Evolutionary conservation across 768 basidiomycete species (phyloP).

Genomic region (Mrakia frigida): DNA sequence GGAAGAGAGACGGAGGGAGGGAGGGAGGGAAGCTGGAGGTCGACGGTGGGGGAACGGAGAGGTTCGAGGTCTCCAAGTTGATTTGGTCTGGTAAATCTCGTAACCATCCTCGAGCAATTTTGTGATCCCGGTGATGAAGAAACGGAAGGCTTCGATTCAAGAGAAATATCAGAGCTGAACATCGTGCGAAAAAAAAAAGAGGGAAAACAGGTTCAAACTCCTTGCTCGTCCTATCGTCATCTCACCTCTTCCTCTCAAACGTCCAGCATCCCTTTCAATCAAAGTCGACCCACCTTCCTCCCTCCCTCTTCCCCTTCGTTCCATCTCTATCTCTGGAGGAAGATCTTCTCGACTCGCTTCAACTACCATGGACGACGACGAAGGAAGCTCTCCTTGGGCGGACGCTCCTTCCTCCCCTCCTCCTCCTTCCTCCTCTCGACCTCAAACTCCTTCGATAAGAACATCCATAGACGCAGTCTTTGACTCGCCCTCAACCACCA

Average conservation of each 20-base stretch:
- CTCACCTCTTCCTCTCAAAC: neutral
- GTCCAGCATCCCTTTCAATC: neutral
- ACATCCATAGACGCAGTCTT: neutral
- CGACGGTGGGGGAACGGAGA: neutral
- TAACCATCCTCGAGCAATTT: too few relatives aligned
- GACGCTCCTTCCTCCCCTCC: conserved; percentile 17
- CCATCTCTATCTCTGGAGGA: neutral
- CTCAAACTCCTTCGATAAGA: neutral
- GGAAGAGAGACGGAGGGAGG: too few relatives aligned
- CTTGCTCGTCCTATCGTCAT: neutral
- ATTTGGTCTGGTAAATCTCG: too few relatives aligned
- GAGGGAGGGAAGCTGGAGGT: neutral
- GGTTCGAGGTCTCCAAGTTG: neutral
- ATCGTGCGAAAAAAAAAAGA: too few relatives aligned
- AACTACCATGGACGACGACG: conserved; percentile 11
- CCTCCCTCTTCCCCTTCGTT: neutral
- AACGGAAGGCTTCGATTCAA: too few relatives aligned
- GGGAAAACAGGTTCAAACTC: neutral
- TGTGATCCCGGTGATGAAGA: too few relatives aligned
- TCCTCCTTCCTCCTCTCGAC: neutral
- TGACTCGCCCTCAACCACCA: neutral
- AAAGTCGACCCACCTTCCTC: too few relatives aligned
- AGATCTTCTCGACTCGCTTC: neutral
- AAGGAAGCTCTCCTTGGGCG: conserved; percentile 12
- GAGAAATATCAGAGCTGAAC: too few relatives aligned